phyloP scores from a whole-genome alignment of 164 flowering plant species.

The Magnolia sinica region DNA sequence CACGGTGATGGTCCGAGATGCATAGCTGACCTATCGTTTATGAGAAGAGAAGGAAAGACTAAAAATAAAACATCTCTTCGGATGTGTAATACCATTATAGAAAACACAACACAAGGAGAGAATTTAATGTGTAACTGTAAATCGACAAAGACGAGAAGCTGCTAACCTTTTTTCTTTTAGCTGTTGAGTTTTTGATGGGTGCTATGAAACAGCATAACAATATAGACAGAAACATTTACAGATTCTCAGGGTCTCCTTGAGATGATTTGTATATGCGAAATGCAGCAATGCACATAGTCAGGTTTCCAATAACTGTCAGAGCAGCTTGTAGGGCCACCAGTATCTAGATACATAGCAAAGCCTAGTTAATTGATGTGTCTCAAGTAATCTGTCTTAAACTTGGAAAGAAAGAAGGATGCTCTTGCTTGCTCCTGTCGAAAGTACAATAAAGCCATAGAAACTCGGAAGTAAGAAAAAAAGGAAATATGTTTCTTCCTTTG shows the following conservation, averaged over 20 bases:
- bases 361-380: neutral
- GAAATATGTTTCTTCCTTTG: too few species aligned
- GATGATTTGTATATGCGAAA: conserved; percentile 72
- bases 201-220: neutral
- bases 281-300: conserved; percentile 92
- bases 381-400: neutral
- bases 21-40: neutral
- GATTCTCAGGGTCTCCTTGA: conserved; percentile 35
- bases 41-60: neutral
- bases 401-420: neutral
- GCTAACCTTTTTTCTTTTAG: neutral
- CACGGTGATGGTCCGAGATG: neutral
- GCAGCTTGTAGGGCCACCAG: conserved; percentile 97
- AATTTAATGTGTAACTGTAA: neutral
- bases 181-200: neutral
- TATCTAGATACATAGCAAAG: conserved; percentile 34
- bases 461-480: neutral
- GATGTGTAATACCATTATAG: neutral
- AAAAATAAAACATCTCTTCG: neutral
- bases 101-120: neutral
- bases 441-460: too few species aligned
- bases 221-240: conserved; percentile 11
- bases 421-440: neutral
- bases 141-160: neutral
- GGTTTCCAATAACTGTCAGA: conserved; percentile 81